Conservation (phyloP, 2,329 filamentous ascomycete species). For the Apiospora marii region DNA sequence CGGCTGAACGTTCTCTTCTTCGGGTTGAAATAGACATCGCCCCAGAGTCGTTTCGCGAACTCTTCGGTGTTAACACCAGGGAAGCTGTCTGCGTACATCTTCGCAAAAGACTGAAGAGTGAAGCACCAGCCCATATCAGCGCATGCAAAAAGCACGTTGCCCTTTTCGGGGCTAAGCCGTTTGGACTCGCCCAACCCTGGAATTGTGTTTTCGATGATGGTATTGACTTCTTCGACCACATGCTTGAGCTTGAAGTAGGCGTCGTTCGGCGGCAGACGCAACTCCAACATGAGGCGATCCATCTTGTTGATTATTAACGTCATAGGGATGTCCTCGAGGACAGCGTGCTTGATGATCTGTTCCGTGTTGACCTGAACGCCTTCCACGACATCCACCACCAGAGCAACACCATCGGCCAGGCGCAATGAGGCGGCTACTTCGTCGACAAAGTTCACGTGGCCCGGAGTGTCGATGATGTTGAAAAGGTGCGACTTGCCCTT, state of each 20-base stretch:
- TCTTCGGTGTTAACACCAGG: slow-evolving; percentile 82
- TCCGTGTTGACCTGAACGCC: slow-evolving; percentile 99
- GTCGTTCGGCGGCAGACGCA: slow-evolving; percentile 92
- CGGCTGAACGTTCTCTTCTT: slow-evolving; percentile 89
- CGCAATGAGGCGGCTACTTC: slow-evolving; percentile 90
- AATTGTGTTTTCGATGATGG: slow-evolving; percentile 85
- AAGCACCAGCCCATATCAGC: slow-evolving; percentile 97
- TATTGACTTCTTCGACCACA: slow-evolving; percentile 98
- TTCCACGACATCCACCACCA: slow-evolving; percentile 96
- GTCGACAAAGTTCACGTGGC: slow-evolving; percentile 98
- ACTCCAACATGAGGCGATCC: slow-evolving; percentile 91
- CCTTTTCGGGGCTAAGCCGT: slow-evolving; percentile 92
- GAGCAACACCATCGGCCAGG: slow-evolving; percentile 87
- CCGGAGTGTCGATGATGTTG: slow-evolving; percentile 95
- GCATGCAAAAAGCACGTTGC: slow-evolving; percentile 97
- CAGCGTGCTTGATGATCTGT: slow-evolving; percentile 94
- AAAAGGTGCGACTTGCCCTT: slow-evolving; percentile 94
- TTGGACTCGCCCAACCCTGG: slow-evolving; percentile 81
- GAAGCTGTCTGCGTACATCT: slow-evolving; percentile 93
- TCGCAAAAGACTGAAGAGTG: slow-evolving; percentile 90
- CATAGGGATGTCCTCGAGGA: slow-evolving; percentile 87
- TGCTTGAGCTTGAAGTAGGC: slow-evolving; percentile 99
- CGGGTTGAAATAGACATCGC: slow-evolving; percentile 96
- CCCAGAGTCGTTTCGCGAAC: slow-evolving; percentile 89
- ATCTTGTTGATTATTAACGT: slow-evolving; percentile 97